Base-by-base conservation (phyloP, 768 basidiomycete genomes). In the Termitomyces sp. region DNA sequence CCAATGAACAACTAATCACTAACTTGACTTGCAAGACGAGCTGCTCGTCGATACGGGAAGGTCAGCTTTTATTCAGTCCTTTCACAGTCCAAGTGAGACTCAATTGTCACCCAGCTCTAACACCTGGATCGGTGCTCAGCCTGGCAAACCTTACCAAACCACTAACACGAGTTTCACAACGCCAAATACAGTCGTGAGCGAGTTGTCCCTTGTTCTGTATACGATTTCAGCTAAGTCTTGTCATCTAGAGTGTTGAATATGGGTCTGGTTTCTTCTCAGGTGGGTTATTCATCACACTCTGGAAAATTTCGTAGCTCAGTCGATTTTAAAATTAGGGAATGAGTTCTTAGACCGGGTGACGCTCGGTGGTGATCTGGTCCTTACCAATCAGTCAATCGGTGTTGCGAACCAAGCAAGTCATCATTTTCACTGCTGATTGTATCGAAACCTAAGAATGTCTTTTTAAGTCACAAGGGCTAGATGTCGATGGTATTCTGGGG, bases 401-500 rank as follows among this genome's bases (percentile, higher is more conserved):
- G 84, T 81, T 50, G 84, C 86, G 11, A 64, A 68, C 2, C 63
- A 15, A 0, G 72, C 69, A 33, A 45, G 56, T 39, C 3, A 29
- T 9, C 3, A n/a, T 9, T 33, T 11, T 23, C 4, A 25, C 16
- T 10, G 29, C 33, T 43, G 12, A 13, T 23, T 32, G 15, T 32
- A 7, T 16, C 12, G 16, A 13, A 22, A 27, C 18, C 31, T 36
- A 38, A 45, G 38, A 38, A n/a, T 25, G 25, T 2, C 47, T 41
- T 43, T 12, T 20, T 16, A 27, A 66, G 68, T 72, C 79, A 2
- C 27, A 47, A 3, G 85, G 79, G 5, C 77, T 81, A 0, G 77
- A 74, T 38, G 72, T 81, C 31, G 86, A 88, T 58, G 86, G 86
- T 7, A 86, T 88, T 56, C 57, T 88, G 23, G 85, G 86, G 83